phyloP scores from a whole-genome alignment of 2,329 filamentous ascomycete genomes.

The Cordyceps pruinosa region DNA sequence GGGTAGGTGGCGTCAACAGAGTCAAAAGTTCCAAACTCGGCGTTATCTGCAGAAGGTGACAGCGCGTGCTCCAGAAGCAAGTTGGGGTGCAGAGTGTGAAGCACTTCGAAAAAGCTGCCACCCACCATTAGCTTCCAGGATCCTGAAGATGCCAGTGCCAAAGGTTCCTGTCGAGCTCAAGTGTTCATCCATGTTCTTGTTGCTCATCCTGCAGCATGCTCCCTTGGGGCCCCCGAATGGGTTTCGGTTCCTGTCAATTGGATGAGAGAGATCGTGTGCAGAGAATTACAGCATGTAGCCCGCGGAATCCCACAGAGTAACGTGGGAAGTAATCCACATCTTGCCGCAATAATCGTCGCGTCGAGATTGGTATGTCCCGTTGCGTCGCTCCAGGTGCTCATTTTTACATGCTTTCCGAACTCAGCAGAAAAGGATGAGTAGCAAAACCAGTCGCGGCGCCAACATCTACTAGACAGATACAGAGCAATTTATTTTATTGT shows the following conservation, averaged over 20 bases:
- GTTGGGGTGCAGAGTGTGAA: background rate
- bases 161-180: slow-evolving; percentile 1
- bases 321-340: background rate
- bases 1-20: background rate
- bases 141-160: background rate
- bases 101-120: background rate
- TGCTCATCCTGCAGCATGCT: background rate
- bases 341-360: slow-evolving; percentile 4
- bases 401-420: too few relatives aligned
- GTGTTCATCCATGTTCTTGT: background rate
- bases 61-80: background rate
- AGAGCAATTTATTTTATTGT: too few relatives aligned
- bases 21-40: background rate
- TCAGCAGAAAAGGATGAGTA: too few relatives aligned
- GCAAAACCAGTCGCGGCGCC: too few relatives aligned
- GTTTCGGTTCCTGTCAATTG: background rate
- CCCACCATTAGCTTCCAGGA: background rate
- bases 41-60: background rate
- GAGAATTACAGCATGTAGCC: background rate
- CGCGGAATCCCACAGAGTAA: background rate
- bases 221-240: background rate
- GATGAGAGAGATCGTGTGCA: background rate
- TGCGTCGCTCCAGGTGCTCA: too few relatives aligned
- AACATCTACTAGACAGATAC: too few relatives aligned
- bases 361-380: too few relatives aligned